phyloP scores from a whole-genome alignment of 176 grass and related monocot genomes.

The Carex myosuroides region DNA sequence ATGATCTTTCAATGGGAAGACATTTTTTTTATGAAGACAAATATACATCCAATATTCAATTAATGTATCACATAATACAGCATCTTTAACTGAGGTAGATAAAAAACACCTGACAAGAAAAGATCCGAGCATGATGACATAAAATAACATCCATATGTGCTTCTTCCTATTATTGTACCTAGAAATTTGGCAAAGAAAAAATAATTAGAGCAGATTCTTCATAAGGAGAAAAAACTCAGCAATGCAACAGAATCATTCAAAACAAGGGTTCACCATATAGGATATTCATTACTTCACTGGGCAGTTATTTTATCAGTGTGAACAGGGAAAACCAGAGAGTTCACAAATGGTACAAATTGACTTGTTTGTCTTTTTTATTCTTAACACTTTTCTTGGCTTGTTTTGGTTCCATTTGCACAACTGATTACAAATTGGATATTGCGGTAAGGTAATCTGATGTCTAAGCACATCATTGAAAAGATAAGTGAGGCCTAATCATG shows the following conservation, averaged over 20 bases:
- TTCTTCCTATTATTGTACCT: slow-evolving; percentile 98
- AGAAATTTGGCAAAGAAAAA: slow-evolving; percentile 27
- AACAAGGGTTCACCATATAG: neutral
- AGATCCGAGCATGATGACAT: slow-evolving; percentile 71
- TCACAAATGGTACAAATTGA: neutral
- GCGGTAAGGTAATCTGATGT: neutral
- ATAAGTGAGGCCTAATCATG: neutral
- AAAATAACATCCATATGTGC: slow-evolving; percentile 64
- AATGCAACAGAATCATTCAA: neutral
- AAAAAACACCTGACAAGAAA: slow-evolving; percentile 65
- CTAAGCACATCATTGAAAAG: neutral
- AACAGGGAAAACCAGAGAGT: neutral
- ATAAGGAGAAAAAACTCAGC: neutral
- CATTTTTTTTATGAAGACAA: neutral
- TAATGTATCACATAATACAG: neutral
- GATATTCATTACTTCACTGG: neutral
- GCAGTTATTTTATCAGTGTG: neutral
- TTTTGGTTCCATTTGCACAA: neutral
- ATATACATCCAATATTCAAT: neutral
- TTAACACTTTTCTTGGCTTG: neutral
- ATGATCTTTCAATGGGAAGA: neutral
- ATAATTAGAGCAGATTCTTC: slow-evolving; percentile 6
- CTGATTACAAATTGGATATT: neutral
- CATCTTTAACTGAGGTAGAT: neutral
- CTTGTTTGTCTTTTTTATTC: neutral